Base-by-base conservation (phyloP, 768 basidiomycete genomes). In the Suillus spraguei region DNA sequence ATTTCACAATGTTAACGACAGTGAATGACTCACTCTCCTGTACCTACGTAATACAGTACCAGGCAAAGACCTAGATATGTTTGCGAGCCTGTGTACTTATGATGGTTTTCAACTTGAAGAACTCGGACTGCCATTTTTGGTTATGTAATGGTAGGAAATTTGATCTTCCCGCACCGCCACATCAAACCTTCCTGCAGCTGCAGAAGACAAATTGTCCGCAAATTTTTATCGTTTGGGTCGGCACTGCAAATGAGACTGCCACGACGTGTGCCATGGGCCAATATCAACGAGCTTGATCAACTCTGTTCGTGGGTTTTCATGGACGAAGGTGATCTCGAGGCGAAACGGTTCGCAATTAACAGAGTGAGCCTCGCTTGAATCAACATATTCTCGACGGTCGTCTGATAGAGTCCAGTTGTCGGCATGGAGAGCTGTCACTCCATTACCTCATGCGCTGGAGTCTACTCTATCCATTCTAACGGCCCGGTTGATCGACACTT, bases 381-480 rank as follows among this genome's bases (percentile, higher is more conserved):
- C 64, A 58, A n/a, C 20, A 22, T 28, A 28, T 13, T 33, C 38
- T 38, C 13, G n/a, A 65, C 5, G 32, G 22, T 44, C 38, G 49
- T 50, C 60, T 58, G 20, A 69, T 63, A 50, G 59, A 64, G 52
- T 63, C 56, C 68, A 94, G 92, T 76, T 94, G 62, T 85, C 91
- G 41, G 91, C 92, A 17, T 95, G 93, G 92, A 88, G 79, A 72
- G 84, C 83, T n/a, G 81, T 85, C 50, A 88, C 87, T 14, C 74
- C 85, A 42, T 83, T 94, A n/a, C 93, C 93, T 5, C 91, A 93
- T 70, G 90, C 94, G 1, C 80, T 95, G 33, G 92, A 94, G 58
- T 89, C 90, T 4, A 80, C 87, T 8, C 78, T 91, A 14, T 81
- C 87, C 3, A 76, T 94, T 20, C 75, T 95, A 24, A 79, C 80